These are phyloP conservation scores for Caryopteris hybrid DNA, from an alignment of 305 asterid genomes.

Conservation along the genomic window DNA sequence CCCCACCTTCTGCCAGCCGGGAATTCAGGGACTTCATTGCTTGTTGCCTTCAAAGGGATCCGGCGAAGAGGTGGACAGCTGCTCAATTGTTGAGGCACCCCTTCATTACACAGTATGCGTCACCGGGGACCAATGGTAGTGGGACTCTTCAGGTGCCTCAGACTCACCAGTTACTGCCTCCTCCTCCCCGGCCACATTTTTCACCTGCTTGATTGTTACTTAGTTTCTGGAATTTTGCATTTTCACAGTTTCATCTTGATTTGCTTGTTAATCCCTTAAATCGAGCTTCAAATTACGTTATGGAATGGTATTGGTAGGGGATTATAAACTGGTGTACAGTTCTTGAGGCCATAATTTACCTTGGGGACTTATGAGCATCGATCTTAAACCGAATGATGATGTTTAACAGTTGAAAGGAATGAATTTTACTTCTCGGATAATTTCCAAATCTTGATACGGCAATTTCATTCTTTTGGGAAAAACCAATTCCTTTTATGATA, in stretches of 20 bases:
- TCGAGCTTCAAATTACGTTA: slow-evolving; percentile 9
- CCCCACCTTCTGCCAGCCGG: slow-evolving; percentile 54
- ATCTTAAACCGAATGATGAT: slow-evolving; percentile 21
- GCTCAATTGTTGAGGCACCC: slow-evolving; percentile 67
- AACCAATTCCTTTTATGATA: background rate
- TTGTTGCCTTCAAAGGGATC: slow-evolving; percentile 80
- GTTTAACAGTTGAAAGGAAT: slow-evolving; percentile 17
- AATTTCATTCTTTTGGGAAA: background rate
- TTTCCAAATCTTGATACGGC: slow-evolving; percentile 1
- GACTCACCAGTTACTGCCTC: slow-evolving; percentile 54
- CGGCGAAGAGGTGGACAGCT: slow-evolving; percentile 68
- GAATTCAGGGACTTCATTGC: slow-evolving; percentile 76
- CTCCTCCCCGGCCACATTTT: slow-evolving; percentile 64
- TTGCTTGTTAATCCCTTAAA: slow-evolving; percentile 13
- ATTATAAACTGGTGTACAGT: slow-evolving; percentile 9
- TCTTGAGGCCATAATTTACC: slow-evolving; percentile 6
- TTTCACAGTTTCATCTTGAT: background rate
- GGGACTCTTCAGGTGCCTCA: slow-evolving; percentile 38
- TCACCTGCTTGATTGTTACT: slow-evolving; percentile 43
- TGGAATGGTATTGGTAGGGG: slow-evolving; percentile 6
- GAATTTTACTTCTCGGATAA: slow-evolving; percentile 10
- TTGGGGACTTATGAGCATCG: slow-evolving; percentile 7
- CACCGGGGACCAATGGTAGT: slow-evolving; percentile 24
- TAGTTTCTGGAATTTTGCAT: background rate
- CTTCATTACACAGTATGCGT: slow-evolving; percentile 51